Evolutionary conservation across 2,329 filamentous ascomycete species (phyloP), one percentile per base, ranked within the genome.

Genomic region (Fusarium cyanostomum): DNA sequence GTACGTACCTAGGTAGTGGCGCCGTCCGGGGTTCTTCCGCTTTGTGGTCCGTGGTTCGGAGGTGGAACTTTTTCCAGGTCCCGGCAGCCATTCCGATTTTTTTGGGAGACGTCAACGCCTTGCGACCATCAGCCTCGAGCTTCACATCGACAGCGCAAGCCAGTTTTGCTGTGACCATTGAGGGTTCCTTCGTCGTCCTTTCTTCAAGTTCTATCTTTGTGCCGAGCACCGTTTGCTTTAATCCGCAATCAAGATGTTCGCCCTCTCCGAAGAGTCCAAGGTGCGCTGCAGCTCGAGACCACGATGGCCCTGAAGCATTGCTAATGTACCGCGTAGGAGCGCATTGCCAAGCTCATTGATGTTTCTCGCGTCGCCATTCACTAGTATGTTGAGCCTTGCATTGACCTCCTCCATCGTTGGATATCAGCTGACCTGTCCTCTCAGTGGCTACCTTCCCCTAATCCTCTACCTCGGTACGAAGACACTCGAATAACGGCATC

Each of bases 181-280:
- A 41, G 7, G 24, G 45, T 33, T 45, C 13, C 31, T 52, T 50
- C 24, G 16, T 52, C 31, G 45, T 43, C 33, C 13, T 37, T 31
- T 33, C 39, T 21, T 13, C 13, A 33, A 34, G 30, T 30, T 24
- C 37, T 28, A n/a, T 38, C 16, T 37, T 12, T 44, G 13, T n/a
- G n/a, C 46, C 49, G 26, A 12, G 13, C 16, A 26, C 21, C 30
- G 13, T 42, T 15, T 41, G 21, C 37, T 15, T 33, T 46, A 33
- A 46, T 38, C 27, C 42, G 26, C 21, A 27, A 31, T 45, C 77
- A 84, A 71, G 50, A 87, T 87, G 84, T 84, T 87, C 65, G 75
- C 82, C 73, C 89, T 98, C 69, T 98, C 95, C 48, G 95, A 99
- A 81, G 95, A 99, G 83, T 93, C 94, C 75, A 98, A 98, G 90